A percentile compares a stretch with the other conserved stretches of the same genome.
These are phyloP conservation scores for Akebia trifoliata DNA, from an alignment of 164 flowering plant genomes.

Conservation along the genomic window DNA sequence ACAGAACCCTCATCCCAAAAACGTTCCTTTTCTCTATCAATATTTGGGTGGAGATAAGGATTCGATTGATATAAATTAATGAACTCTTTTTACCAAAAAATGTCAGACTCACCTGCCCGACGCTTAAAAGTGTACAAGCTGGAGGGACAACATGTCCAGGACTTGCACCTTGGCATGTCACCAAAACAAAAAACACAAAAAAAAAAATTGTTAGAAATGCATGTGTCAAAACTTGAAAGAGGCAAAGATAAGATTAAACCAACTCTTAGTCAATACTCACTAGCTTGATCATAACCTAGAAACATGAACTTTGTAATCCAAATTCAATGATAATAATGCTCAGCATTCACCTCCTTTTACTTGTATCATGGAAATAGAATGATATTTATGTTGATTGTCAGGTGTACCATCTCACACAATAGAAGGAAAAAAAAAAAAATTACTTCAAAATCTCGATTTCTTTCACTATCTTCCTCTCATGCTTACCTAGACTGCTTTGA, in stretches of 20 bases:
- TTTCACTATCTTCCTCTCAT: neutral
- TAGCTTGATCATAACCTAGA: constrained; percentile 2
- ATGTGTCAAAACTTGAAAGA: too few relatives aligned
- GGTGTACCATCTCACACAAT: too few relatives aligned
- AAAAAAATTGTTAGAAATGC: too few relatives aligned
- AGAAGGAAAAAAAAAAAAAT: neutral
- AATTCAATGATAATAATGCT: too few relatives aligned
- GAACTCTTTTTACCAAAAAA: neutral
- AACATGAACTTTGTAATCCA: neutral
- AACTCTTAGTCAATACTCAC: neutral
- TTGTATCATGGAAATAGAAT: too few relatives aligned
- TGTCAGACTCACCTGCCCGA: constrained; percentile 60
- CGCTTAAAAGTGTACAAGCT: constrained; percentile 63
- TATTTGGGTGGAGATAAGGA: too few relatives aligned
- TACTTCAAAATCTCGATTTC: neutral
- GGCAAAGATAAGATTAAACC: neutral
- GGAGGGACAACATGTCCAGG: constrained; percentile 39
- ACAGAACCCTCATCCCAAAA: too few relatives aligned
- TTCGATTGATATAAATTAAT: neutral
- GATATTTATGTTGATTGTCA: too few relatives aligned
- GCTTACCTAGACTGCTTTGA: neutral
- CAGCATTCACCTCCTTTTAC: too few relatives aligned
- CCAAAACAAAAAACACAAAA: neutral
- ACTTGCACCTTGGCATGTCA: constrained; percentile 38
- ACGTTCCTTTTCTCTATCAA: too few relatives aligned